These are phyloP conservation scores for Fragaria vesca DNA, from an alignment of 306 rosid genomes.

Conservation along the genomic window DNA sequence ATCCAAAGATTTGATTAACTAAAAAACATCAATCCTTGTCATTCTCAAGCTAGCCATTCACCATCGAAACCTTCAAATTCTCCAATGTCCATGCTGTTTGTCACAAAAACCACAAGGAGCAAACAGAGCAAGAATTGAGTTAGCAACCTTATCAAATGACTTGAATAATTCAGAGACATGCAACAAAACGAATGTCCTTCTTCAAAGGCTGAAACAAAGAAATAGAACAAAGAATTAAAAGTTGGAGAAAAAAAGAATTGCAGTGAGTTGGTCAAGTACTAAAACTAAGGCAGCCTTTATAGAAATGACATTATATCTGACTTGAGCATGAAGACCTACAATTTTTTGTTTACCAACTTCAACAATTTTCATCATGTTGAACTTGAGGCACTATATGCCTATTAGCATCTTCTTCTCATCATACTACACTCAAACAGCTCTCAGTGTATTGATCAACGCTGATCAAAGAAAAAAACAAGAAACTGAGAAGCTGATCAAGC, in stretches of 20 bases:
- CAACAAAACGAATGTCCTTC: neutral
- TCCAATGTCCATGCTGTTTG: slow-evolving; percentile 78
- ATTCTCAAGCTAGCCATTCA: slow-evolving; percentile 77
- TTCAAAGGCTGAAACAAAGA: neutral
- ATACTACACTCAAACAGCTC: neutral
- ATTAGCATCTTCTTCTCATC: neutral
- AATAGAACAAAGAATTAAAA: neutral
- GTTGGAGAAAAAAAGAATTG: neutral
- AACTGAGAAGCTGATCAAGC: neutral
- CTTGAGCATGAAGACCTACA: slow-evolving; percentile 17
- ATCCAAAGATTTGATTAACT: slow-evolving; percentile 48
- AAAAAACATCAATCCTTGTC: slow-evolving; percentile 43
- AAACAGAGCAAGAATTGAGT: slow-evolving; percentile 10
- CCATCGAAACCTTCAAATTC: slow-evolving; percentile 79
- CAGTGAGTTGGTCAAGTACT: neutral
- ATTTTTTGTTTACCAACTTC: slow-evolving; percentile 11
- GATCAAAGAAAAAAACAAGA: neutral
- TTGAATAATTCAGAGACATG: neutral
- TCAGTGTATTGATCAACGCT: neutral
- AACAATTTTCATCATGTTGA: neutral
- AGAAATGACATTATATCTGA: slow-evolving; percentile 15
- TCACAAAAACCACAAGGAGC: slow-evolving; percentile 5
- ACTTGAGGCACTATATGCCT: neutral
- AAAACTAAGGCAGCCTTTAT: slow-evolving; percentile 22
- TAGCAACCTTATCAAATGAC: neutral